phyloP scores from a whole-genome alignment of 805 yeast species.

The Kluyveromyces siamensis region DNA sequence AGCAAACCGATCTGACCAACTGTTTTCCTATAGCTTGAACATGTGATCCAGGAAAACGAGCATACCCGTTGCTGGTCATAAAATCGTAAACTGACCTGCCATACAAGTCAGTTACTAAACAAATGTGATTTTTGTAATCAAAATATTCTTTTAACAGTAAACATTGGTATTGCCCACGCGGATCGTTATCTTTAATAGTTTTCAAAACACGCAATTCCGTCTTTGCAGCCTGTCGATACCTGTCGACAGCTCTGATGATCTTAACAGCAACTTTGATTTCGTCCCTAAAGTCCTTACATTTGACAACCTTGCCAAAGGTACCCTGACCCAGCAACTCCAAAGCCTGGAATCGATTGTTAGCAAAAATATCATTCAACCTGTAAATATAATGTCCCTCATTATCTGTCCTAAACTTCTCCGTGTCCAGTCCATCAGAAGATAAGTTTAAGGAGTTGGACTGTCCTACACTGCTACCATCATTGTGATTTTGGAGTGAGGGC shows the following conservation, averaged over 20 bases:
- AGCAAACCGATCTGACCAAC: slow-evolving; percentile 74
- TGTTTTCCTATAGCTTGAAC: slow-evolving; percentile 85
- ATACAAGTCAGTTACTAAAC: slow-evolving; percentile 82
- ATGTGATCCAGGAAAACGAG: slow-evolving; percentile 92
- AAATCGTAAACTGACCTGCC: slow-evolving; percentile 86
- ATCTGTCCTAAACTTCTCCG: slow-evolving; percentile 31
- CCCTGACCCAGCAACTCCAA: slow-evolving; percentile 80
- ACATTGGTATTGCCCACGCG: slow-evolving; percentile 60
- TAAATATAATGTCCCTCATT: slow-evolving; percentile 70
- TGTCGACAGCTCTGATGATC: slow-evolving; percentile 83
- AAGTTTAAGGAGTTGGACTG: not conserved
- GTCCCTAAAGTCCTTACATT: slow-evolving; percentile 65
- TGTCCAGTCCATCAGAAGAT: not conserved
- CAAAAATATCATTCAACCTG: slow-evolving; percentile 44
- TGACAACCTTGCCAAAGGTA: slow-evolving; percentile 96
- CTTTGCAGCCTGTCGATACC: slow-evolving; percentile 91
- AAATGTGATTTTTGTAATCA: slow-evolving; percentile 88
- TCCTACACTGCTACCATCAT: not conserved
- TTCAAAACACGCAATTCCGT: slow-evolving; percentile 76
- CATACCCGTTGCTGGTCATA: slow-evolving; percentile 69
- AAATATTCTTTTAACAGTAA: slow-evolving; percentile 82
- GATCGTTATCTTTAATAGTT: slow-evolving; percentile 24
- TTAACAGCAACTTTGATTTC: slow-evolving; percentile 64
- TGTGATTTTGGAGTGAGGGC: not conserved
- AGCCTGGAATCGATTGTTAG: slow-evolving; percentile 55